These are phyloP conservation scores for Arctium lappa DNA, from an alignment of 129 eudicot species.

Conservation along the genomic window DNA sequence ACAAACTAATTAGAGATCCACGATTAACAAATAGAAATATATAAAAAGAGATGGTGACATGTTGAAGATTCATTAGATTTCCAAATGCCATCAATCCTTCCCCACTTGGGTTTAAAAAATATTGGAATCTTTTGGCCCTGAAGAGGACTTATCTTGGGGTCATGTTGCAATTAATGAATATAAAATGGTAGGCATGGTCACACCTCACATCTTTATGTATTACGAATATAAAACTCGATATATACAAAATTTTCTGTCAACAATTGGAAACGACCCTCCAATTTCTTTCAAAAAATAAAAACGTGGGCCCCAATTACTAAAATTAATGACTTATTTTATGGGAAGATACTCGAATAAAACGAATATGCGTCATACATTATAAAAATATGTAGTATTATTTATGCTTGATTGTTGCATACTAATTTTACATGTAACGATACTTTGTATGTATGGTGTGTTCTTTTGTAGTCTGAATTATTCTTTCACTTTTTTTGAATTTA, in stretches of 20 bases:
- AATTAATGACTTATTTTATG: neutral
- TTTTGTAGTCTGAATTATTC: too few species aligned
- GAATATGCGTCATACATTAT: conserved; percentile 11
- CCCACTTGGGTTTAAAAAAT: conserved; percentile 21
- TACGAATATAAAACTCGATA: neutral
- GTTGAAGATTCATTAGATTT: conserved; percentile 10
- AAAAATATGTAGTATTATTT: neutral
- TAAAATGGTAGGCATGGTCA: conserved; percentile 21
- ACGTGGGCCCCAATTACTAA: conserved; percentile 3
- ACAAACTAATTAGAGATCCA: too few species aligned
- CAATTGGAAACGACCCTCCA: neutral
- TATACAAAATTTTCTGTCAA: neutral
- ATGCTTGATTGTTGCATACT: neutral
- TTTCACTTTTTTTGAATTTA: too few species aligned
- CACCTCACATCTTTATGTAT: neutral
- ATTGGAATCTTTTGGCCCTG: conserved; percentile 26
- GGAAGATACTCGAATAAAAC: neutral
- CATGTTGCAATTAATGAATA: conserved; percentile 6
- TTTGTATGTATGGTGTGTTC: neutral
- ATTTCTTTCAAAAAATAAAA: neutral
- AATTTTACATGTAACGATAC: neutral
- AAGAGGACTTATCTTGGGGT: conserved; percentile 32
- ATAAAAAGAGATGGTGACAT: conserved; percentile 26
- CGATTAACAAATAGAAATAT: neutral
- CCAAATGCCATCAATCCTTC: conserved; percentile 11